Conservation (phyloP, 164 flowering plant species). For the Buxus sempervirens region DNA sequence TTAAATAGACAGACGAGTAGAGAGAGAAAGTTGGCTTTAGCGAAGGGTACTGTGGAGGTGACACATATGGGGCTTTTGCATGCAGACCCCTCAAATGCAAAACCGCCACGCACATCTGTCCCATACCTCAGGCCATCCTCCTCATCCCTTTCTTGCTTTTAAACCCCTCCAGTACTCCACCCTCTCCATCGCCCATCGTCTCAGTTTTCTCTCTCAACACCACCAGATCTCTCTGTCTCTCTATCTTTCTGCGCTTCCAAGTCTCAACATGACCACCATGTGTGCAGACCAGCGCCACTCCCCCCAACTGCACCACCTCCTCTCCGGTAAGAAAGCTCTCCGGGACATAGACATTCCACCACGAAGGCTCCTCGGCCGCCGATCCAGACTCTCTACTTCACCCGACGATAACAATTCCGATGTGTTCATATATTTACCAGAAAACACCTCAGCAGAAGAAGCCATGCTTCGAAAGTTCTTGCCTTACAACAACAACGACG, state of each 20-base stretch:
- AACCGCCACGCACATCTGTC: constrained; percentile 52
- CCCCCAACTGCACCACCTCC: constrained; percentile 22
- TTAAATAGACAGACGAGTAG: no score
- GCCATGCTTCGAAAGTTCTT: constrained; percentile 28
- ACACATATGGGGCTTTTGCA: constrained; percentile 53
- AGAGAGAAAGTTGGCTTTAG: background rate
- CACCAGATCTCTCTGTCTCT: constrained; percentile 12
- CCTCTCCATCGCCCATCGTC: constrained; percentile 9
- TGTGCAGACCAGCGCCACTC: constrained; percentile 43
- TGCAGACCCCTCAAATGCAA: constrained; percentile 43
- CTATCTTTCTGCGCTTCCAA: background rate
- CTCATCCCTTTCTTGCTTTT: constrained; percentile 21
- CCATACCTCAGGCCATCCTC: constrained; percentile 43
- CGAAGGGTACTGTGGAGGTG: constrained; percentile 21
- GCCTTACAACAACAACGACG: constrained; percentile 33
- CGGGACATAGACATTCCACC: constrained; percentile 47
- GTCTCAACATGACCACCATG: constrained; percentile 33
- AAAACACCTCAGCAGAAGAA: constrained; percentile 13
- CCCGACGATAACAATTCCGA: background rate
- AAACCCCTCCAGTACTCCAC: constrained; percentile 8
- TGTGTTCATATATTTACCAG: constrained; percentile 5
- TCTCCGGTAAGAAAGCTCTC: constrained; percentile 27
- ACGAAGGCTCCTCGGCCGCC: constrained; percentile 39
- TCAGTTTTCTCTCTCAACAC: constrained; percentile 1
- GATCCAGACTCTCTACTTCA: constrained; percentile 10